These are phyloP conservation scores for Berberis vulgaris DNA, from an alignment of 164 flowering plant species.

Conservation along the genomic window DNA sequence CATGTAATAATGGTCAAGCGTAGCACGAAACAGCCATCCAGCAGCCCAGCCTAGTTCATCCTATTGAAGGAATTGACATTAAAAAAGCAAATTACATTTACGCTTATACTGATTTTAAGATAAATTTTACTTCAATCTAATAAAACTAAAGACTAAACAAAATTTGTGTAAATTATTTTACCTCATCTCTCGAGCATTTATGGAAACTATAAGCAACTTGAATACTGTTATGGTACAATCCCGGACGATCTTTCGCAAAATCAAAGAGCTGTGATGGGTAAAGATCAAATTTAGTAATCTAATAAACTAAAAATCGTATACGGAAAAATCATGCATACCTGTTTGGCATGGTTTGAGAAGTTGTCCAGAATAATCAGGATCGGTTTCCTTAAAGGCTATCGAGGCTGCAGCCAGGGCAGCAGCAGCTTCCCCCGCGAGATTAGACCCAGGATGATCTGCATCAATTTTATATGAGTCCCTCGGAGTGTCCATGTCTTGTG, in stretches of 20 bases:
- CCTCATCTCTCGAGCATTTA: conserved; percentile 24
- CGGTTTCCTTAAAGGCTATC: conserved; percentile 26
- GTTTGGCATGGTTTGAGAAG: not conserved
- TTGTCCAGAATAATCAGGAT: conserved; percentile 9
- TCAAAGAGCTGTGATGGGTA: conserved; percentile 7
- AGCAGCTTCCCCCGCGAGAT: conserved; percentile 66
- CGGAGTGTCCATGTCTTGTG: conserved; percentile 54
- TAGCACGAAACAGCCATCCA: conserved; percentile 42
- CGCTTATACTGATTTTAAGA: too few relatives aligned
- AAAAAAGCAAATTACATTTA: too few relatives aligned
- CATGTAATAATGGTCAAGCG: conserved; percentile 18
- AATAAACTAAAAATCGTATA: too few relatives aligned
- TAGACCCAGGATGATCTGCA: conserved; percentile 47
- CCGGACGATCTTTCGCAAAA: conserved; percentile 15
- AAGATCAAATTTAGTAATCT: not conserved
- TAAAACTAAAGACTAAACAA: not conserved
- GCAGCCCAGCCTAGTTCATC: conserved; percentile 37
- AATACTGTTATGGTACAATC: conserved; percentile 23
- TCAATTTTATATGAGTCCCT: conserved; percentile 35
- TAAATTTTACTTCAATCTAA: too few relatives aligned
- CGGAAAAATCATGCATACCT: not conserved
- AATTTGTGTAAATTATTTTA: not conserved
- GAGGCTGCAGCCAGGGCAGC: conserved; percentile 76
- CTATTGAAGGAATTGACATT: not conserved
- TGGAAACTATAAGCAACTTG: conserved; percentile 21